Evolutionary conservation across 2,329 filamentous ascomycete species (phyloP), one percentile per base, ranked within the genome.

Genomic region (Phyllosticta citriasiana): DNA sequence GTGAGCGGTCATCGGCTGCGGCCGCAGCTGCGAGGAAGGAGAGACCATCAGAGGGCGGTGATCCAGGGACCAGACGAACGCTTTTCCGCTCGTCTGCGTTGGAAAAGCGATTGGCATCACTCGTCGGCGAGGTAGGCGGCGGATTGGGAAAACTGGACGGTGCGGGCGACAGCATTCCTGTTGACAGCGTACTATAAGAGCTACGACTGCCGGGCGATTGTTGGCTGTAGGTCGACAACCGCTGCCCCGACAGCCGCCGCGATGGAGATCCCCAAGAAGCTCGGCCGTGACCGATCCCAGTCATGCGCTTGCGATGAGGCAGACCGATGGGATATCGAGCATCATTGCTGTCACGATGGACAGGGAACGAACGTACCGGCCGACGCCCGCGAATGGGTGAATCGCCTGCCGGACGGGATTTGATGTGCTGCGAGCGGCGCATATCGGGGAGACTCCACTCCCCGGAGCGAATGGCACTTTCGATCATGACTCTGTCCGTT

Each of bases 101-200:
- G 25, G 60, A 62, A 51, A 54, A 62, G 22, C 60, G 60, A 66
- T 66, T 47, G 69, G 69, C 5, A 64, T 71, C 5, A 69, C 67
- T 33, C 2, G 67, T 64, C 2, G 67, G 60, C 6, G 63, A 61
- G 2, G 67, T 61, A 40, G 68, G 66, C 4, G 40, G 40, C 12
- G 67, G 71, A 50, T 73, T 71, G 50, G 73, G 74, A 47, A 74
- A 74, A 26, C 73, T 72, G 12, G 71, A 74, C 2, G 71, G 68
- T n/a, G 66, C 67, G 2, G 73, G 72, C 2, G 74, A 77, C 14
- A 75, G 60, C 55, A 75, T 67, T 60, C 74, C 76, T 2, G 75
- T 76, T 5, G 72, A 71, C 55, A 68, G 66, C 1, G 74, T 76
- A 40, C 71, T 73, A 25, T 70, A 67, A 0, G 76, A 77, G 24